These are phyloP conservation scores for Fusarium goolgardi DNA, from an alignment of 2,329 filamentous ascomycete genomes.

Conservation along the genomic window DNA sequence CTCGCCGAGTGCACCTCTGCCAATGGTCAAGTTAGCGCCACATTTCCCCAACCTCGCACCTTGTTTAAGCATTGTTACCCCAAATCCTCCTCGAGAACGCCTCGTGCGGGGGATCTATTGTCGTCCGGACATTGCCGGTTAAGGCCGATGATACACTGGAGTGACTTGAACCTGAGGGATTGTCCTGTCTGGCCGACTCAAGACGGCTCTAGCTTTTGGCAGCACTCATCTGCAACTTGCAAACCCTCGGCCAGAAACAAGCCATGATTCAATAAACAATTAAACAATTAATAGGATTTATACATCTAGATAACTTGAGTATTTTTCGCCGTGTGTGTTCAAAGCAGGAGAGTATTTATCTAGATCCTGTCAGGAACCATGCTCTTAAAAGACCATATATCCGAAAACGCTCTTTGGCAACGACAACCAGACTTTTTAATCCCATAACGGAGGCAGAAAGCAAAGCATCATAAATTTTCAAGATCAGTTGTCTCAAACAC, in stretches of 20 bases:
- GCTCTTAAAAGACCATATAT: not conserved
- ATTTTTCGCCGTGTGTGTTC: not conserved
- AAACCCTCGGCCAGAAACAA: not conserved
- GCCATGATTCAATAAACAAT: not conserved
- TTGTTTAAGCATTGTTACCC: not conserved
- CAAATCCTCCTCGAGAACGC: not conserved
- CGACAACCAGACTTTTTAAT: not conserved
- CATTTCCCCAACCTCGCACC: slow-evolving; percentile 13
- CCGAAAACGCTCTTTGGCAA: too few species aligned
- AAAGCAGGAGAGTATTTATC: not conserved
- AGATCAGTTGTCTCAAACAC: not conserved
- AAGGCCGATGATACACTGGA: not conserved
- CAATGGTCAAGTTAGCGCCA: not conserved
- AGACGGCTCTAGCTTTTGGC: not conserved
- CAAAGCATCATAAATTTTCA: not conserved
- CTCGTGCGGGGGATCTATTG: slow-evolving; percentile 3
- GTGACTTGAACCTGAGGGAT: too few species aligned
- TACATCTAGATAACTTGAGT: not conserved
- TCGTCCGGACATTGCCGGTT: not conserved
- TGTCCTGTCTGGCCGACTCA: too few species aligned
- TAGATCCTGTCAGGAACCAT: too few species aligned
- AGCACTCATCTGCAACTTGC: not conserved
- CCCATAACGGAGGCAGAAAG: not conserved
- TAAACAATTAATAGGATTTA: too few species aligned
- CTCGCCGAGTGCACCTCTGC: not conserved